phyloP scores from a whole-genome alignment of 2,329 filamentous ascomycete genomes.

The Talaromyces sp. region DNA sequence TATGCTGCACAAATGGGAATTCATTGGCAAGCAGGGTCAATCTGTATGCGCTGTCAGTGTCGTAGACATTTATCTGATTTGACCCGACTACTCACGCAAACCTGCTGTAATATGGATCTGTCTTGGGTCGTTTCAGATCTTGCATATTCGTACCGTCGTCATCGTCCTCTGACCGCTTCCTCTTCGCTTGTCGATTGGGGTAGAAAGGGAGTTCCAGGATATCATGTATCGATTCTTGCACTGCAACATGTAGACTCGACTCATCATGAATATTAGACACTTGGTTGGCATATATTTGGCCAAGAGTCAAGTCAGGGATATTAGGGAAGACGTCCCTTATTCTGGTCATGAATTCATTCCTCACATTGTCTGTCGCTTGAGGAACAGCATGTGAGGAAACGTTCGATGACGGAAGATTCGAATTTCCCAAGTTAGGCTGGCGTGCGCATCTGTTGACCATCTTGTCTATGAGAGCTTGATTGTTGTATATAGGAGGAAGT shows the following conservation, averaged over 20 bases:
- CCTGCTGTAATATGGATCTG: slow-evolving; percentile 16
- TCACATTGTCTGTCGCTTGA: not conserved
- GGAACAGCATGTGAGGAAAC: not conserved
- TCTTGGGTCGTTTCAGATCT: slow-evolving; percentile 12
- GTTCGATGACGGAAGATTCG: not conserved
- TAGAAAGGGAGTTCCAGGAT: slow-evolving; percentile 37
- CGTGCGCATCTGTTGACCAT: not conserved
- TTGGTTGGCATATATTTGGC: slow-evolving; percentile 26
- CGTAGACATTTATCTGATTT: not conserved
- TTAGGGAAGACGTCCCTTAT: slow-evolving; percentile 44
- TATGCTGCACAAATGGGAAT: slow-evolving; percentile 33
- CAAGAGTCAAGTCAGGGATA: slow-evolving; percentile 39
- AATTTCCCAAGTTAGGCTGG: not conserved
- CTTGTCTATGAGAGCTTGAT: not conserved
- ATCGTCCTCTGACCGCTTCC: not conserved
- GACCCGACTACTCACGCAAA: slow-evolving; percentile 14
- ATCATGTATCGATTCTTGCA: slow-evolving; percentile 35
- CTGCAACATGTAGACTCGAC: not conserved
- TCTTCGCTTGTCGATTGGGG: slow-evolving; percentile 29
- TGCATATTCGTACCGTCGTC: slow-evolving; percentile 4
- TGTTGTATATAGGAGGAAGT: not conserved
- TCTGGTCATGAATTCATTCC: slow-evolving; percentile 12
- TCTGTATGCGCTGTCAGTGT: slow-evolving; percentile 12
- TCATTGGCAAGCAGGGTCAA: slow-evolving; percentile 23
- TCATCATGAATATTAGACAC: not conserved